A percentile compares a stretch with the other conserved stretches of the same genome.
Conservation (phyloP, 306 rosid genomes). For the Argentina anserina region DNA sequence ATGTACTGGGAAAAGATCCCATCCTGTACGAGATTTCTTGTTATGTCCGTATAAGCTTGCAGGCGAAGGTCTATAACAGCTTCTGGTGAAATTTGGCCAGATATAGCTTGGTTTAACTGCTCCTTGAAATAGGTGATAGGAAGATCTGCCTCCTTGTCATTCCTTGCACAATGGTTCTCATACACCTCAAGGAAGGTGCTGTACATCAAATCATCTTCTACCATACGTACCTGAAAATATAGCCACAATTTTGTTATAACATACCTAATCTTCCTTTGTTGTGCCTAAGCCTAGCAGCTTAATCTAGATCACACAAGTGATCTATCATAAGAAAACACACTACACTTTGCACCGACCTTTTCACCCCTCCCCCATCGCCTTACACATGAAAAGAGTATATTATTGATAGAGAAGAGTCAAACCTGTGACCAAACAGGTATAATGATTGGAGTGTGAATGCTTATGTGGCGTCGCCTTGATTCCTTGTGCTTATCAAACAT, state of each 20-base stretch:
- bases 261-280: not conserved
- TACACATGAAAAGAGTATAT: not conserved
- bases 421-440: constrained; percentile 99
- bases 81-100: constrained; percentile 86
- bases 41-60: constrained; percentile 79
- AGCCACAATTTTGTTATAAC: not conserved
- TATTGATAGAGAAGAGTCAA: not conserved
- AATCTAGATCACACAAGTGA: not conserved
- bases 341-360: not conserved
- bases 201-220: constrained; percentile 98
- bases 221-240: constrained; percentile 87
- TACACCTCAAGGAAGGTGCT: constrained; percentile 99
- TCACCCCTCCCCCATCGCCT: not conserved
- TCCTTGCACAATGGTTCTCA: constrained; percentile 96
- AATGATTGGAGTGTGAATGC: constrained; percentile 93
- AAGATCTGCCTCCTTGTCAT: constrained; percentile 90
- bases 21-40: constrained; percentile 67
- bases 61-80: constrained; percentile 91
- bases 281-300: not conserved
- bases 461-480: constrained; percentile 94
- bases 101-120: constrained; percentile 89
- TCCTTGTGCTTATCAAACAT: constrained; percentile 99
- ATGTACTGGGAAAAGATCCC: constrained; percentile 93
- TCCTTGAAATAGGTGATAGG: constrained; percentile 96
- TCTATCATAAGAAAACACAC: constrained; percentile 12